Percentiles rank a stretch among this genome's conserved stretches.
phyloP scores from a whole-genome alignment of 257 asterid genomes.

The Capsicum rhomboideum region DNA sequence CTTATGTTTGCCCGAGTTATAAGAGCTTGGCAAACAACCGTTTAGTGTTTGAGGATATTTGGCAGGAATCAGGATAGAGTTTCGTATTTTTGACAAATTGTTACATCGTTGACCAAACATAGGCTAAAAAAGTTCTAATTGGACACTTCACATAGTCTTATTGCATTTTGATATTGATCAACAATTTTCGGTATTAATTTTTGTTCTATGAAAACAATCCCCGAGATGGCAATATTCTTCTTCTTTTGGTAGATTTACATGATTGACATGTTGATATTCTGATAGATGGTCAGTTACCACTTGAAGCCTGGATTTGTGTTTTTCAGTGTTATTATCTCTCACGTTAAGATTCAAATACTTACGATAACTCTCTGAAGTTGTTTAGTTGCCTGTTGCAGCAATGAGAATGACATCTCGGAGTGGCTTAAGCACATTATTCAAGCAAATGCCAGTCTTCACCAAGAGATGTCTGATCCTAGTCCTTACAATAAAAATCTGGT shows the following conservation, averaged over 20 bases:
- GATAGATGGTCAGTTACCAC: not conserved
- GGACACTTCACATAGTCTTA: not conserved
- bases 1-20: not conserved
- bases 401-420: slow-evolving; percentile 84
- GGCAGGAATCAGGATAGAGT: not conserved
- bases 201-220: not conserved
- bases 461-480: slow-evolving; percentile 43
- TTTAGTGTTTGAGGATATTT: not conserved
- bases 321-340: not conserved
- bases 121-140: not conserved
- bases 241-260: not conserved
- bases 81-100: not conserved
- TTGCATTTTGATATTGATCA: not conserved
- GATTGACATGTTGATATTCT: not conserved
- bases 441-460: slow-evolving; percentile 59
- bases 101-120: not conserved
- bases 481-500: slow-evolving; percentile 41
- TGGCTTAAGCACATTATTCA: slow-evolving; percentile 68
- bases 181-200: not conserved
- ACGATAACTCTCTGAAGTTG: not conserved
- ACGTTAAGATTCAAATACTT: not conserved
- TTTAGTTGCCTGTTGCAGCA: slow-evolving; percentile 46
- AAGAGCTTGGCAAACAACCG: not conserved
- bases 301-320: not conserved
- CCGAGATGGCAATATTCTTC: not conserved